Percentiles rank a stretch among this genome's conserved stretches.
Conservation (phyloP, 305 asterid species). For the Rubia peregrina region DNA sequence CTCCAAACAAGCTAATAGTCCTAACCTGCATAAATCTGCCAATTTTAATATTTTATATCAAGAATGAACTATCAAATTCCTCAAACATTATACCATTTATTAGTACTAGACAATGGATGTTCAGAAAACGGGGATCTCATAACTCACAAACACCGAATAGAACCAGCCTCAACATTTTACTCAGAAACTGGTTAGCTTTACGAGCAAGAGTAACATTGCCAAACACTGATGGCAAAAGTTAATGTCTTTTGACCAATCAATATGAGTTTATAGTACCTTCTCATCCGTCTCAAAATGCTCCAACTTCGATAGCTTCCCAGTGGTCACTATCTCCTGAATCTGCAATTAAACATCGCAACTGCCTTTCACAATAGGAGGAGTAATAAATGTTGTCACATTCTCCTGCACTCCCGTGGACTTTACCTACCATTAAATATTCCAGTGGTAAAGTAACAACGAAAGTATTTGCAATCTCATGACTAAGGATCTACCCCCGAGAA, state of each 20-base stretch:
- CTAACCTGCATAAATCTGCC: constrained; percentile 39
- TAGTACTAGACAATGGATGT: neutral
- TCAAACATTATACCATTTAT: neutral
- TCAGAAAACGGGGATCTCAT: neutral
- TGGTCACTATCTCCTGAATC: constrained; percentile 93
- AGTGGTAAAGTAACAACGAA: neutral
- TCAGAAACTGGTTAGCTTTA: neutral
- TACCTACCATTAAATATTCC: neutral
- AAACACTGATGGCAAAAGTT: neutral
- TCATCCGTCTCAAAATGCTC: constrained; percentile 92
- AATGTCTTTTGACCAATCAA: constrained; percentile 3
- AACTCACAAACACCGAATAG: neutral
- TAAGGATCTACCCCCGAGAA: neutral
- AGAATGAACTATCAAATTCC: neutral
- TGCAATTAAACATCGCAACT: constrained; percentile 29
- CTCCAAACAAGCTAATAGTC: constrained; percentile 88
- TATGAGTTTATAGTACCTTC: constrained; percentile 45
- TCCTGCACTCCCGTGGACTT: neutral
- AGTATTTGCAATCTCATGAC: neutral
- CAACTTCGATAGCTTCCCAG: constrained; percentile 90
- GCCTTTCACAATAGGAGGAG: constrained; percentile 9
- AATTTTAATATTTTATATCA: neutral
- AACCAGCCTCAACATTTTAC: neutral
- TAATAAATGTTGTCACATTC: neutral
- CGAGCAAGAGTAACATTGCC: neutral